Evolutionary conservation across 2,329 filamentous ascomycete species (phyloP), one percentile per base, ranked within the genome.

Genomic region (Thelonectria rubi): DNA sequence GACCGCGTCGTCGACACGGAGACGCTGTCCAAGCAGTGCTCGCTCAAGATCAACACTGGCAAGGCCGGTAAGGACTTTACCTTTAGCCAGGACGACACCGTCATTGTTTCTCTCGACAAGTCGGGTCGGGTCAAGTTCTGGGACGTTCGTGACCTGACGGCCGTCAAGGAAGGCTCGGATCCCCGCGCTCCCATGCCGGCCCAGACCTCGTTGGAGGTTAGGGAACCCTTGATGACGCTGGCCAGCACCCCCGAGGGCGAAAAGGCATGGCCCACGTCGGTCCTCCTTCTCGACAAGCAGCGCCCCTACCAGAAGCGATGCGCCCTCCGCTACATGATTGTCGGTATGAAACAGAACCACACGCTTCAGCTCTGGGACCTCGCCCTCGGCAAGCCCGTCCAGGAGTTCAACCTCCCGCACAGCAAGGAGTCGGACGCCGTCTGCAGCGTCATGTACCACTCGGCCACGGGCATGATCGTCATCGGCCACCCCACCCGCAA

Each of bases 311-410:
- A 90, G 80, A 97, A 95, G 80, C 90, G 91, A 62, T 91, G 91
- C 73, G 94, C 96, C 49, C 84, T 97, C 65, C 89, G 95, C 64
- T 99, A 99, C 81, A 90, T 99, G 81, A 90, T 99, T 75, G 92
- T 99, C 65, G 95, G 95, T 72, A 93, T 98, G 87, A 97, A 98
- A 82, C 95, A 99, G 78, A 99, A 99, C 78, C 95, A 99, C 80
- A 96, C 94, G 58, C 87, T 99, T 64, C 96, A 99, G 82, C 87
- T 99, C 46, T 99, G 95, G 96, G 95, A 99, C 81, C 88, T 99
- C 73, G 93, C 92, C 43, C 88, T 99, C 34, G 91, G 91, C 68
- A 97, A 97, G 79, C 92, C 94, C 30, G 95, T 99, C 39, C 94
- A 99, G 76, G 95, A 99, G 80, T 90, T 99, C 76, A 95, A 97